Percentiles rank a stretch among this genome's conserved stretches.
These are phyloP conservation scores for Talaromyces liani DNA, from an alignment of 495 filamentous ascomycete genomes.

Conservation along the genomic window DNA sequence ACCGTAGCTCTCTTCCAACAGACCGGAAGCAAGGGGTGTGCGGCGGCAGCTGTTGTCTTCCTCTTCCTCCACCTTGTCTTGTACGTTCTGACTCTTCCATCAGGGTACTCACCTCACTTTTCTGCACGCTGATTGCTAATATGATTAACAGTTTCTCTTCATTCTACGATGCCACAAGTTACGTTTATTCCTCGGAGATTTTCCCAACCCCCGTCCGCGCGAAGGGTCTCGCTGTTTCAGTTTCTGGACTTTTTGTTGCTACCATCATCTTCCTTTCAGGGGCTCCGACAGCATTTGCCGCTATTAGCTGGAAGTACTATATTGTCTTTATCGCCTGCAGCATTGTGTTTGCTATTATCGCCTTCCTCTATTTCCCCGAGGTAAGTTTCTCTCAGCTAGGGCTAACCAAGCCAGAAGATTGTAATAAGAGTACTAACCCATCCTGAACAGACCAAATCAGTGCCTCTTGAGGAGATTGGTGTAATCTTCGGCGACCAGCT, in stretches of 20 bases:
- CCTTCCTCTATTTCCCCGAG: background rate
- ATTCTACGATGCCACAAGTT: background rate
- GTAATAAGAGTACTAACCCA: too few species aligned
- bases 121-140: conserved; percentile 1
- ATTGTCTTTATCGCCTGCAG: background rate
- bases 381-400: background rate
- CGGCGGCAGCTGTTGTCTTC: too few species aligned
- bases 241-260: background rate
- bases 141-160: too few species aligned
- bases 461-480: too few species aligned
- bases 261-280: background rate
- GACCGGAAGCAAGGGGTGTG: too few species aligned
- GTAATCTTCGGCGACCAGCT: too few species aligned
- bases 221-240: conserved; percentile 42
- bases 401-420: too few species aligned
- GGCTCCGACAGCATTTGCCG: background rate
- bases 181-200: conserved; percentile 21
- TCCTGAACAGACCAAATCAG: too few species aligned
- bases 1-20: too few species aligned
- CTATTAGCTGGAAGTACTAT: conserved; percentile 2
- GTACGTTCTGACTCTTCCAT: too few species aligned
- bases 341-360: background rate
- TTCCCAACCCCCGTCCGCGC: conserved; percentile 45
- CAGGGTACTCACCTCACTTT: conserved; percentile 43
- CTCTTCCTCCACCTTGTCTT: too few species aligned